These are phyloP conservation scores for Fraxinus ornus DNA, from an alignment of 305 asterid genomes.

Conservation along the genomic window DNA sequence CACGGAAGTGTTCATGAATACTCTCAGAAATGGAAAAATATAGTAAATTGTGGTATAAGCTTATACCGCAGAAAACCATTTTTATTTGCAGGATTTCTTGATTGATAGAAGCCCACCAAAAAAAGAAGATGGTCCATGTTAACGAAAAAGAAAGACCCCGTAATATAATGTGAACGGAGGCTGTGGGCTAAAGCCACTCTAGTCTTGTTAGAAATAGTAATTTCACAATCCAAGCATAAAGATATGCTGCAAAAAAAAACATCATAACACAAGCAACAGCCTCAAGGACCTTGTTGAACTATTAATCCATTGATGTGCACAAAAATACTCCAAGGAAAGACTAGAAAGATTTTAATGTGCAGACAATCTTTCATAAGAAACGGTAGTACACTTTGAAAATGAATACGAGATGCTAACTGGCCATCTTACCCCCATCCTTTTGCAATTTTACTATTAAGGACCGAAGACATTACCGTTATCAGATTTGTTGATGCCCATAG, in stretches of 20 bases:
- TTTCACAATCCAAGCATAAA: background rate
- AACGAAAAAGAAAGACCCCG: background rate
- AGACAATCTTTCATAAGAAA: background rate
- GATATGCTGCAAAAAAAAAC: background rate
- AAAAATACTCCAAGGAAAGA: background rate
- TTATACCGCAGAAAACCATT: background rate
- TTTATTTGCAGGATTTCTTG: background rate
- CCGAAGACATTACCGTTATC: conserved; percentile 51
- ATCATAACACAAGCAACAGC: background rate
- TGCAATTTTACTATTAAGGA: background rate
- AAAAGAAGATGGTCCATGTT: background rate
- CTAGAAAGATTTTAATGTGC: background rate
- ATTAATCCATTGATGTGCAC: background rate
- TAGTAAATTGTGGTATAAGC: background rate
- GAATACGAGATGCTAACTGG: background rate
- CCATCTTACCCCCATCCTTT: background rate
- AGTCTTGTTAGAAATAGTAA: background rate
- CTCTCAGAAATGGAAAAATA: background rate
- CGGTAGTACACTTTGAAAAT: background rate
- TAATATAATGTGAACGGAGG: background rate
- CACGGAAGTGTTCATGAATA: background rate
- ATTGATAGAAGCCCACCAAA: background rate
- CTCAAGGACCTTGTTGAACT: background rate
- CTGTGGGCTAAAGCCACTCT: background rate
- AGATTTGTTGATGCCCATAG: conserved; percentile 77